Percentiles rank a stretch among this genome's conserved stretches.
phyloP scores from a whole-genome alignment of 345 rosid species.

The Microcos paniculata region DNA sequence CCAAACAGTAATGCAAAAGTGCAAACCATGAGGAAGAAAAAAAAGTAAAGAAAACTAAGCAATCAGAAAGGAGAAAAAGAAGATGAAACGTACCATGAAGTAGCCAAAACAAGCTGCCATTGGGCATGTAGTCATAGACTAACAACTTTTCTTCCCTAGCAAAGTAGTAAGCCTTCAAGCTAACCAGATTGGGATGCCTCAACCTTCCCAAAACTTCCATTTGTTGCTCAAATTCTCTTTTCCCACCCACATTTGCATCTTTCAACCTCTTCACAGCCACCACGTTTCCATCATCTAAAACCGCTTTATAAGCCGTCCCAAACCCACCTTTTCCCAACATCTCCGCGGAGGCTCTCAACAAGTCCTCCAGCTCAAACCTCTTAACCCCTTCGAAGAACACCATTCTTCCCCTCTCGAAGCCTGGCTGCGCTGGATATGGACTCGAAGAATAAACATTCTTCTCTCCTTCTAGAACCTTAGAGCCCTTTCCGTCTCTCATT shows the following conservation, averaged over 20 bases:
- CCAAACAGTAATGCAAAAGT: not conserved
- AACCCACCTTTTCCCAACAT: conserved; percentile 94
- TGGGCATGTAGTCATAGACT: conserved; percentile 86
- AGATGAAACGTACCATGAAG: conserved; percentile 70
- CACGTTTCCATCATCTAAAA: conserved; percentile 78
- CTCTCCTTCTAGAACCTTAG: conserved; percentile 73
- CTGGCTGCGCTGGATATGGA: conserved; percentile 62
- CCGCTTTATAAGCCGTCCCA: conserved; percentile 93
- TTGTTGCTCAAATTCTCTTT: conserved; percentile 76
- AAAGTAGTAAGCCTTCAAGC: conserved; percentile 75
- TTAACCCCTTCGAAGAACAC: conserved; percentile 83
- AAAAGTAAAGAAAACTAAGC: not conserved
- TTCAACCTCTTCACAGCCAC: conserved; percentile 87
- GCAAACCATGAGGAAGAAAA: not conserved
- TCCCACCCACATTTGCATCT: conserved; percentile 65
- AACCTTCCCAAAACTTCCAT: conserved; percentile 87
- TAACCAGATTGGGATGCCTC: conserved; percentile 65
- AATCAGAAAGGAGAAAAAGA: not conserved
- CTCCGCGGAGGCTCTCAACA: conserved; percentile 92
- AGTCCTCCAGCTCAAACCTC: conserved; percentile 83
- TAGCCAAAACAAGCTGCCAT: conserved; percentile 89
- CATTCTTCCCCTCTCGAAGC: conserved; percentile 78
- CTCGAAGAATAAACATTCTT: conserved; percentile 86
- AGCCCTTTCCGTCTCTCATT: conserved; percentile 48
- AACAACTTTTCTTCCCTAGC: conserved; percentile 91